A percentile compares a stretch with the other conserved stretches of the same genome.
These are phyloP conservation scores for Biscutella laevigata DNA, from an alignment of 441 rosid species.

Conservation along the genomic window DNA sequence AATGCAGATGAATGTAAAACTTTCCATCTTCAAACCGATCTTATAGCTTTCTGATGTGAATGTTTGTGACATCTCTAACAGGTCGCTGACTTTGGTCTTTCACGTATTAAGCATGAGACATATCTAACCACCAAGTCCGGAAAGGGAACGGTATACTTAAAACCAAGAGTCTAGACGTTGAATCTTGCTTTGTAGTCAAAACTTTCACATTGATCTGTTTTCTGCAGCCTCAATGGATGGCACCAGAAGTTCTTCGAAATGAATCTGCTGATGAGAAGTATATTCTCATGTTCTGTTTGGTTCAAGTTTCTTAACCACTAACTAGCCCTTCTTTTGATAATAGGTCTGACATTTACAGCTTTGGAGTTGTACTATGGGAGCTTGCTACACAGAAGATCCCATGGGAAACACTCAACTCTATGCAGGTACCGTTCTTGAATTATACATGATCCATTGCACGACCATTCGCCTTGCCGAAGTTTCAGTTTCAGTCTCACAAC, in stretches of 20 bases:
- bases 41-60: constrained; percentile 1
- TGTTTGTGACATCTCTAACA: constrained; percentile 25
- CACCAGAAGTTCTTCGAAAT: constrained; percentile 90
- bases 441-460: not conserved
- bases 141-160: constrained; percentile 79
- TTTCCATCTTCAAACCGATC: constrained; percentile 6
- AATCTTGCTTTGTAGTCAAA: not conserved
- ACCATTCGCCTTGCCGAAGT: not conserved
- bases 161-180: not conserved
- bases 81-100: constrained; percentile 97
- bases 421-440: constrained; percentile 54
- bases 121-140: constrained; percentile 69
- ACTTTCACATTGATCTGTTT: constrained; percentile 1
- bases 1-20: not conserved
- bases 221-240: constrained; percentile 98
- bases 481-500: constrained; percentile 14
- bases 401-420: constrained; percentile 88
- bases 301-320: constrained; percentile 1
- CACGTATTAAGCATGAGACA: constrained; percentile 80
- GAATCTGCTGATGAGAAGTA: constrained; percentile 94
- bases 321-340: constrained; percentile 7
- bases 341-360: constrained; percentile 92
- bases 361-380: constrained; percentile 90
- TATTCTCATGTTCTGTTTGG: constrained; percentile 16
- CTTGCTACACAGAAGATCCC: constrained; percentile 92